These are phyloP conservation scores for Verbascum thapsus DNA, from an alignment of 257 asterid genomes.

Conservation along the genomic window DNA sequence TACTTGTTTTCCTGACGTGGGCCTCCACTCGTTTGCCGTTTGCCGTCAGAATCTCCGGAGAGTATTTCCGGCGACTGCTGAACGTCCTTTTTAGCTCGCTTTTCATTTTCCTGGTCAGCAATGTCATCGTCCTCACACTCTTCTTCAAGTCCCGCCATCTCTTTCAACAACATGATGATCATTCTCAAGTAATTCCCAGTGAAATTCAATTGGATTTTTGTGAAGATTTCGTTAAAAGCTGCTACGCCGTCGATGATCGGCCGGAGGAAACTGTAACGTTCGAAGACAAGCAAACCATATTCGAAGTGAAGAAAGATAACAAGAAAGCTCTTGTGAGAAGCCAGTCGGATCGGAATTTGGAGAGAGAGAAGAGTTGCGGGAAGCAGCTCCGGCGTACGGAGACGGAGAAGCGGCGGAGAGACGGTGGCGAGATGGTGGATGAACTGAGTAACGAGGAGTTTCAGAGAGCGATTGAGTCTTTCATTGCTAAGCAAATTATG, in stretches of 20 bases:
- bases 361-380: slow-evolving; percentile 23
- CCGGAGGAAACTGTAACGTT: background rate
- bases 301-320: slow-evolving; percentile 1
- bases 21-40: slow-evolving; percentile 43
- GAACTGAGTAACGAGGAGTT: slow-evolving; percentile 62
- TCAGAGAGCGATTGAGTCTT: slow-evolving; percentile 51
- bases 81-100: slow-evolving; percentile 39
- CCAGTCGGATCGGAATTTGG: slow-evolving; percentile 19
- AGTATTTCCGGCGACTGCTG: slow-evolving; percentile 41
- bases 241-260: too few relatives aligned
- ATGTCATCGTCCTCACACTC: slow-evolving; percentile 51
- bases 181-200: background rate
- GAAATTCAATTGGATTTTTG: slow-evolving; percentile 35
- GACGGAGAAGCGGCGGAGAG: slow-evolving; percentile 35
- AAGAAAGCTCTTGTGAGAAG: slow-evolving; percentile 13
- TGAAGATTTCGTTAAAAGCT: too few relatives aligned
- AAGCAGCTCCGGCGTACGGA: slow-evolving; percentile 47
- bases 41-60: slow-evolving; percentile 48
- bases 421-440: slow-evolving; percentile 38
- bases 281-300: slow-evolving; percentile 8
- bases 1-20: slow-evolving; percentile 40
- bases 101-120: slow-evolving; percentile 48
- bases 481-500: slow-evolving; percentile 56
- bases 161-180: background rate
- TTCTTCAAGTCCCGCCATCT: slow-evolving; percentile 47